Evolutionary conservation across 805 yeast species (phyloP), one percentile per base, ranked within the genome.

Genomic region (Wickerhamomyces chambardii): DNA sequence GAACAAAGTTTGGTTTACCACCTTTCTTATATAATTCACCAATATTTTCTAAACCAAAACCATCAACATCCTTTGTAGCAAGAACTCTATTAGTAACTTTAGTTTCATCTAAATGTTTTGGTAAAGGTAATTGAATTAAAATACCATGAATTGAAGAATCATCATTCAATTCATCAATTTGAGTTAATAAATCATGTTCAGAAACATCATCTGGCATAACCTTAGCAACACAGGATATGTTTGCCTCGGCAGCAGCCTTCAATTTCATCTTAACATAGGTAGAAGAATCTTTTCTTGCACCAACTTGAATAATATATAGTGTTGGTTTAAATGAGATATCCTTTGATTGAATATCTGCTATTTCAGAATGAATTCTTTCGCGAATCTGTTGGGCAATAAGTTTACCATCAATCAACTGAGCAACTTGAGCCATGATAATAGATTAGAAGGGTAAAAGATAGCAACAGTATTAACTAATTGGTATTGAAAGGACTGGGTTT

Each of bases 251-350:
- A 21, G 90, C 84, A 10, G 92, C 90, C 55, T 77, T 80, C 40
- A 79, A 59, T 57, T 84, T 84, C 86, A 81, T 82, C 44, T 75
- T 71, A 32, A 84, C 89, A 56, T 84, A 84, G 4, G 86, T 80
- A n/a, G 81, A 64, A 11, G 92, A 82, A 51, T 84, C 95, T 17
- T 80, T 81, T 56, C 90, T 68, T 18, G 64, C 62, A 37, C 94
- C 95, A 17, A 84, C 82, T 60, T 84, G 95, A 43, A 84, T 65
- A 44, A 84, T 83, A 41, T 77, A 65, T 50, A 84, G 63, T 30
- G 65, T 68, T 22, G 95, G 92, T 43, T 64, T 61, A 57, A 83
- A 82, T n/a, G 54, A 46, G 7, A 73, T 61, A 42, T 64, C 56
- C 34, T 48, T 38, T 3, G 55, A 36, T 47, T 75, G 71, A 36